A percentile compares a stretch with the other conserved stretches of the same genome.
Evolutionary conservation across 371 early-diverging fungal species (phyloP).

Genomic region (Actinomortierella wolfii): DNA sequence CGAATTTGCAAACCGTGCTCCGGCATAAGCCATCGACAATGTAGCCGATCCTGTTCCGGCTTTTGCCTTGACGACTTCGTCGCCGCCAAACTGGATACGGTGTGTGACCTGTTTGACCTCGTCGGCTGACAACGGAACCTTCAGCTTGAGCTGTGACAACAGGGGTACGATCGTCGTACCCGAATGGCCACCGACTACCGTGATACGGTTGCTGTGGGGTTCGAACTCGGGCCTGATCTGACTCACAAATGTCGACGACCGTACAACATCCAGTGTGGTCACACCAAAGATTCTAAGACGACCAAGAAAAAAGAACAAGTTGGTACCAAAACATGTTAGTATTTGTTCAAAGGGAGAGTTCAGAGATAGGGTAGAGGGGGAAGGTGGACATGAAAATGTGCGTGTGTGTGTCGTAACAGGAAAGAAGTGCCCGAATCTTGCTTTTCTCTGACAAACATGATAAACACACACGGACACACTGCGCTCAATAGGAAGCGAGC

Average conservation of each 20-base stretch:
- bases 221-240: slow-evolving; percentile 52
- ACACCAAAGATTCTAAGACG: slow-evolving; percentile 81
- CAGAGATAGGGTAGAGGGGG: too few species aligned
- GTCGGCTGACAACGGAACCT: slow-evolving; percentile 61
- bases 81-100: slow-evolving; percentile 96
- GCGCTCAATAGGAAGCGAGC: too few species aligned
- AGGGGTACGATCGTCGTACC: slow-evolving; percentile 90
- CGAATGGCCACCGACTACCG: slow-evolving; percentile 93
- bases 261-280: slow-evolving; percentile 88
- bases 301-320: too few species aligned
- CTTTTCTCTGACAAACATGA: too few species aligned
- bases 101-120: slow-evolving; percentile 79
- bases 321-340: too few species aligned
- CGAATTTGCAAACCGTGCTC: slow-evolving; percentile 91
- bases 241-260: slow-evolving; percentile 84
- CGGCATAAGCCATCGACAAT: slow-evolving; percentile 98
- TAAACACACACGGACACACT: too few species aligned
- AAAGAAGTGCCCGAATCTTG: too few species aligned
- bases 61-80: slow-evolving; percentile 99
- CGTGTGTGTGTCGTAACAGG: too few species aligned
- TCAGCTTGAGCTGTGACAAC: slow-evolving; percentile 62
- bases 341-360: too few species aligned
- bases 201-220: slow-evolving; percentile 63
- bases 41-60: slow-evolving; percentile 98
- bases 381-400: too few species aligned